phyloP scores from a whole-genome alignment of 441 rosid species.

The Erodium chrysanthum region DNA sequence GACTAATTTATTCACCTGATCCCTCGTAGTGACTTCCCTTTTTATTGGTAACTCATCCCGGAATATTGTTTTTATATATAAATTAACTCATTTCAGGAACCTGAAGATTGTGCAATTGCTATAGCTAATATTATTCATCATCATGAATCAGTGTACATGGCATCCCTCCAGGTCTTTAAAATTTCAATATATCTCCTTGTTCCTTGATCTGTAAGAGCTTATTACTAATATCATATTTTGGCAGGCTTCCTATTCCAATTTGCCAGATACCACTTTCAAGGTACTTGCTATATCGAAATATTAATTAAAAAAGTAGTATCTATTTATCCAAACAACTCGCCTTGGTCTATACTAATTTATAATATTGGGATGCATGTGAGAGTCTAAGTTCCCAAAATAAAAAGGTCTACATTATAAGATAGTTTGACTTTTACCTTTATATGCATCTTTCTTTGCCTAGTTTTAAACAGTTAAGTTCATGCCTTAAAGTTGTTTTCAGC shows the following conservation, averaged over 20 bases:
- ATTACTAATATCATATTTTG: constrained; percentile 19
- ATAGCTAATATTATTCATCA: constrained; percentile 62
- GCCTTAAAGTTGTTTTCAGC: background rate
- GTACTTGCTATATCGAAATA: constrained; percentile 27
- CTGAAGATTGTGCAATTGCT: constrained; percentile 67
- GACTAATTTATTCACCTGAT: background rate
- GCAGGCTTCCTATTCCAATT: constrained; percentile 80
- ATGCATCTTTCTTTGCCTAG: background rate
- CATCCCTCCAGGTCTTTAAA: constrained; percentile 69
- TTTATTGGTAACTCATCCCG: background rate
- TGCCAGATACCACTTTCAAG: constrained; percentile 91
- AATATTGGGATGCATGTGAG: background rate
- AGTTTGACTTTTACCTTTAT: background rate
- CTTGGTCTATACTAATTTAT: no score
- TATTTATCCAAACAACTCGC: background rate
- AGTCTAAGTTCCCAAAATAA: background rate
- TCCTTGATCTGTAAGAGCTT: constrained; percentile 11
- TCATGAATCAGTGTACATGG: constrained; percentile 78
- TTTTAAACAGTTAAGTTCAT: no score
- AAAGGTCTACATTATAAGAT: background rate
- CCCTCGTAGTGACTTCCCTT: background rate
- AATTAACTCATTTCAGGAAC: constrained; percentile 41
- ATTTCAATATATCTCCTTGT: constrained; percentile 1
- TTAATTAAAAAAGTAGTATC: background rate
- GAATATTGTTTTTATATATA: constrained; percentile 9